These are phyloP conservation scores for Colletotrichum filicis DNA, from an alignment of 2,329 filamentous ascomycete species.

Conservation along the genomic window DNA sequence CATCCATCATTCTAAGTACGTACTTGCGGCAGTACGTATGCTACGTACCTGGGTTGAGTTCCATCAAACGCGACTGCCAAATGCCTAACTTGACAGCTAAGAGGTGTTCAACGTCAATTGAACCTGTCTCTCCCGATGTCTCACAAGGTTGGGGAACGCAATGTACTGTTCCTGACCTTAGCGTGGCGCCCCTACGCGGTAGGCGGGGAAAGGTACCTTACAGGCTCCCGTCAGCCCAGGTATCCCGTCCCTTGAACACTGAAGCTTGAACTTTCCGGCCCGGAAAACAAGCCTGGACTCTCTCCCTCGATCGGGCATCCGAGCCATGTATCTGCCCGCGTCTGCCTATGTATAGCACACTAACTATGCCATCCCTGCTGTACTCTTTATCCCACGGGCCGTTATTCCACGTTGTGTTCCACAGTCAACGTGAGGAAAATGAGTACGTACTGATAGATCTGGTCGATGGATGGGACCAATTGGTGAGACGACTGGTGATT, in stretches of 20 bases:
- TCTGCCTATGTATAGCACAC: neutral
- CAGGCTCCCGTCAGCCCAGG: neutral
- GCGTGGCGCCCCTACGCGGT: neutral
- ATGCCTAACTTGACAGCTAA: neutral
- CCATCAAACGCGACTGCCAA: neutral
- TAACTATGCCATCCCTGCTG: neutral
- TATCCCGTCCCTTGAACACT: no score
- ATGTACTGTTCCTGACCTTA: constrained; percentile 17
- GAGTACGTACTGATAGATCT: neutral
- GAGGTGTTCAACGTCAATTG: no score
- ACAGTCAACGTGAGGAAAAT: neutral
- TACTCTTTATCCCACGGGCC: neutral
- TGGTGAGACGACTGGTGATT: no score
- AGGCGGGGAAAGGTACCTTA: constrained; percentile 4
- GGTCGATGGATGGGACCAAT: no score
- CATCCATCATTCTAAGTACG: neutral
- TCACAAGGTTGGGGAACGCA: neutral
- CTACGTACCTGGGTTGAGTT: neutral
- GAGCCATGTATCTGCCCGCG: neutral
- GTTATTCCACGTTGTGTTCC: neutral
- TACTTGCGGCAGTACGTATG: no score
- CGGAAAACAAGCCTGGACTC: neutral
- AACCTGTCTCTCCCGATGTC: neutral
- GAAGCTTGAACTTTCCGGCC: neutral
- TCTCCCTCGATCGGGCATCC: neutral